phyloP scores from a whole-genome alignment of 148 eudicot genomes.

The Rhododendron williamsianum region DNA sequence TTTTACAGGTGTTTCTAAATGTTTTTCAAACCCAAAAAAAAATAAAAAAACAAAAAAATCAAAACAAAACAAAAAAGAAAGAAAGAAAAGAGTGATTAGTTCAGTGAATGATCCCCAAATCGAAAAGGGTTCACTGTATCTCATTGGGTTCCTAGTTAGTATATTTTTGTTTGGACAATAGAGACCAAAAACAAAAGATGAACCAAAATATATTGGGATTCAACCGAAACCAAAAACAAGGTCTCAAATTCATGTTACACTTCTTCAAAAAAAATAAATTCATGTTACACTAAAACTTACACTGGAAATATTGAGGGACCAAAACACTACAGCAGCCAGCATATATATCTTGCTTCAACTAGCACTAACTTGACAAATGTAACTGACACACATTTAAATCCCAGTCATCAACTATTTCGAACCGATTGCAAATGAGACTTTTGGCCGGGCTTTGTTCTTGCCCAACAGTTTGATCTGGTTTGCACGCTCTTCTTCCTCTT shows the following conservation, averaged over 20 bases:
- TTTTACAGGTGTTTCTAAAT: not conserved
- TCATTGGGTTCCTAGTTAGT: not conserved
- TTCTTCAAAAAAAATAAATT: not conserved
- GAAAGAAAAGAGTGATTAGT: not conserved
- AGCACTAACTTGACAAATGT: not conserved
- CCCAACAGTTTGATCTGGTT: slow-evolving; percentile 77
- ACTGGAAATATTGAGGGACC: not conserved
- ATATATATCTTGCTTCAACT: not conserved
- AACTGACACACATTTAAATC: not conserved
- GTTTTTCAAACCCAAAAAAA: not conserved
- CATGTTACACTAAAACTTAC: not conserved
- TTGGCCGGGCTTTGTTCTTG: slow-evolving; percentile 86
- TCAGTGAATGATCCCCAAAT: not conserved
- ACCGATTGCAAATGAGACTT: slow-evolving; percentile 72
- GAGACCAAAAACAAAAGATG: not conserved
- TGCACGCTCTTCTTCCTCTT: slow-evolving; percentile 80
- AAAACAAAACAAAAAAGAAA: no score
- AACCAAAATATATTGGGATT: not conserved
- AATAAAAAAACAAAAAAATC: no score
- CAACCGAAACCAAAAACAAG: not conserved
- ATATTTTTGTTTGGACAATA: not conserved
- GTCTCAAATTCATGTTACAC: not conserved
- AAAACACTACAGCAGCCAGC: not conserved
- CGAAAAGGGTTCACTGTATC: not conserved
- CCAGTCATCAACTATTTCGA: slow-evolving; percentile 40